phyloP scores from a whole-genome alignment of 1,139 yeast genomes.

The Nakaseomyces delphensis region DNA sequence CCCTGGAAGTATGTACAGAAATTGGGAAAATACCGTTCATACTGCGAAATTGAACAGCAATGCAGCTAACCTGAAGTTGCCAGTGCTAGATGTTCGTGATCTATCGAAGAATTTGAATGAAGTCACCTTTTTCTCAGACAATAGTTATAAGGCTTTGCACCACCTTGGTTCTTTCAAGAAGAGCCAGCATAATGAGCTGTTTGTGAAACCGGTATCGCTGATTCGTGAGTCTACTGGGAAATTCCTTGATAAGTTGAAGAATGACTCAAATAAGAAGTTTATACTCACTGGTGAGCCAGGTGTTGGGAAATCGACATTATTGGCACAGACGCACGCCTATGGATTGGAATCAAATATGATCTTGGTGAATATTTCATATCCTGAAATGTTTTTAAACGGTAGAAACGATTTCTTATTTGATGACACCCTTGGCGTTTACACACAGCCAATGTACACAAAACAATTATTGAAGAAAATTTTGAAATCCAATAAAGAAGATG shows the following conservation, averaged over 20 bases:
- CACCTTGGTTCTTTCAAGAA: slow-evolving; percentile 51
- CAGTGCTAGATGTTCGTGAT: slow-evolving; percentile 17
- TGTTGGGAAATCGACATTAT: slow-evolving; percentile 66
- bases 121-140: slow-evolving; percentile 19
- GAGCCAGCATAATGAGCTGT: slow-evolving; percentile 57
- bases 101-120: slow-evolving; percentile 15
- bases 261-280: slow-evolving; percentile 41
- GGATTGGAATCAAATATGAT: slow-evolving; percentile 45
- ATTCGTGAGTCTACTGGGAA: slow-evolving; percentile 34
- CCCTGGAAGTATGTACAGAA: slow-evolving; percentile 25
- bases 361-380: slow-evolving; percentile 58
- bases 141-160: slow-evolving; percentile 22
- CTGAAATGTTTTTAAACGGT: slow-evolving; percentile 60
- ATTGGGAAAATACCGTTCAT: slow-evolving; percentile 27
- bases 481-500: slow-evolving; percentile 43
- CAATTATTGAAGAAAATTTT: slow-evolving; percentile 50
- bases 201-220: slow-evolving; percentile 48
- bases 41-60: slow-evolving; percentile 22
- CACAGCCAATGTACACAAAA: slow-evolving; percentile 74
- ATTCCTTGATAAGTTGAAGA: slow-evolving; percentile 15
- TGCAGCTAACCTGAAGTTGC: slow-evolving; percentile 22
- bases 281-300: slow-evolving; percentile 67
- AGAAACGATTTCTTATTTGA: slow-evolving; percentile 58
- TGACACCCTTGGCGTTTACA: slow-evolving; percentile 42
- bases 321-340: slow-evolving; percentile 64